Base-by-base conservation (phyloP, 768 basidiomycete species). In the Termitomyces sp. region DNA sequence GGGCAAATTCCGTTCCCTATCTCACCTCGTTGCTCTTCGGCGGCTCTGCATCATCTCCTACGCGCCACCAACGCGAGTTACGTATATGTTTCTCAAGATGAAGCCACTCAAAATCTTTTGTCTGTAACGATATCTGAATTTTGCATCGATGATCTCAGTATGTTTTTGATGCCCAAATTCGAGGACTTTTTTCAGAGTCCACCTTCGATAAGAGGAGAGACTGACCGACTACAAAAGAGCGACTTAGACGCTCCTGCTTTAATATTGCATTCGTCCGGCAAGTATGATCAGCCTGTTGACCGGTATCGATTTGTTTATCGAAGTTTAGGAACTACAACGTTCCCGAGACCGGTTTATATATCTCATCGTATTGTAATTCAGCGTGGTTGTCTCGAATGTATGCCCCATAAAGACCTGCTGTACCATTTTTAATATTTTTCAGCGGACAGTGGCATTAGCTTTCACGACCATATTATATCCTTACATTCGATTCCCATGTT, bases 101-200 rank as follows among this genome's bases (percentile, higher is more conserved):
- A 70, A 6, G 59, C 63, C 4, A 55, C 80, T 2, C 48, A 62
- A 3, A 68, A 66, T 7, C 61, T 73, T n/a, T 10, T 53, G 11
- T 25, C 52, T 32, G 15, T 34, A 32, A n/a, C 12, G 15, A 70
- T 66, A 11, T 68, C 70, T 9, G 68, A 72, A 60, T 58, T 49
- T 46, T 46, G 1, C 20, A 32, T 57, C 14, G 57, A 58, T 34
- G 8, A 49, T 17, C 45, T 58, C 15, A 29, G 25, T 17, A 20
- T 36, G 2, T 17, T 58, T 17, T 31, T 11, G 8, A 58, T 58
- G 17, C 57, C 57, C 25, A 37, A 9, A 15, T 58, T 48, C 14
- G n/a, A 58, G 36, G 57, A 48, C 17, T 49, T 47, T 4, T 58
- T 43, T 17, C 36, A 46, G 15, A 38, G 15, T 11, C 15, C 48